These are phyloP conservation scores for Chrysoporthe austroafricana DNA, from an alignment of 2,329 filamentous ascomycete species.

Conservation along the genomic window DNA sequence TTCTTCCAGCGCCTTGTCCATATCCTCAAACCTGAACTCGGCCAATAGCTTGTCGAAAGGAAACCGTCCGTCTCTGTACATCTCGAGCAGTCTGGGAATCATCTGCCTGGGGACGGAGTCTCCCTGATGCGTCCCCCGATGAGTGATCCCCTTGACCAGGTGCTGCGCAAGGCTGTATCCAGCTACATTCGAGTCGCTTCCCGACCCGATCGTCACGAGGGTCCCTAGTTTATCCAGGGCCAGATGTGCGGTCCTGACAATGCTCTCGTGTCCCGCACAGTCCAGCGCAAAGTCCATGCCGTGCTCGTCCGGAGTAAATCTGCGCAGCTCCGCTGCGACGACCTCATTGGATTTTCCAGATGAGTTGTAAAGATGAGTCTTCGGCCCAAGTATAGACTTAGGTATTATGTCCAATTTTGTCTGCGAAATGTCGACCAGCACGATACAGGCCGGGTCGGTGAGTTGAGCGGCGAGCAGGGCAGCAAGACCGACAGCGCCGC, in stretches of 20 bases:
- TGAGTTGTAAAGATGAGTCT: slow-evolving; percentile 11
- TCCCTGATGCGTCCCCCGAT: slow-evolving; percentile 25
- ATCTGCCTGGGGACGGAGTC: slow-evolving; percentile 19
- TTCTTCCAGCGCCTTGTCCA: slow-evolving; percentile 1
- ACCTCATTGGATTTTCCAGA: slow-evolving; percentile 2
- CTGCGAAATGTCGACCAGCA: slow-evolving; percentile 21
- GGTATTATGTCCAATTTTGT: slow-evolving; percentile 24
- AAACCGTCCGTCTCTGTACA: slow-evolving; percentile 20
- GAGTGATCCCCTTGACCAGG: slow-evolving; percentile 13
- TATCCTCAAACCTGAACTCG: slow-evolving; percentile 8
- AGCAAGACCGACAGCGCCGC: slow-evolving; percentile 22
- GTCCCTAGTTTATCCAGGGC: slow-evolving; percentile 16
- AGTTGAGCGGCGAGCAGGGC: slow-evolving; percentile 22
- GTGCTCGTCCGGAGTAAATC: not conserved
- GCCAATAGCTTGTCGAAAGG: slow-evolving; percentile 10
- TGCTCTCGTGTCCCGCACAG: slow-evolving; percentile 19
- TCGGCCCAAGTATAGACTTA: slow-evolving; percentile 5
- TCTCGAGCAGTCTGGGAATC: slow-evolving; percentile 19
- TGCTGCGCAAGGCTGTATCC: not conserved
- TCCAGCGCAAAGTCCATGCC: slow-evolving; percentile 23
- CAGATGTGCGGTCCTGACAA: slow-evolving; percentile 15
- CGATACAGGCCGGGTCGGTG: slow-evolving; percentile 8
- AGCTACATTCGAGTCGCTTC: slow-evolving; percentile 1
- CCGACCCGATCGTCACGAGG: slow-evolving; percentile 18
- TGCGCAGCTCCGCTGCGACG: slow-evolving; percentile 14